Percentiles rank a stretch among this genome's conserved stretches.
Evolutionary conservation across 179 eudicot genomes (phyloP).

Genomic region (Gypsophila paniculata): DNA sequence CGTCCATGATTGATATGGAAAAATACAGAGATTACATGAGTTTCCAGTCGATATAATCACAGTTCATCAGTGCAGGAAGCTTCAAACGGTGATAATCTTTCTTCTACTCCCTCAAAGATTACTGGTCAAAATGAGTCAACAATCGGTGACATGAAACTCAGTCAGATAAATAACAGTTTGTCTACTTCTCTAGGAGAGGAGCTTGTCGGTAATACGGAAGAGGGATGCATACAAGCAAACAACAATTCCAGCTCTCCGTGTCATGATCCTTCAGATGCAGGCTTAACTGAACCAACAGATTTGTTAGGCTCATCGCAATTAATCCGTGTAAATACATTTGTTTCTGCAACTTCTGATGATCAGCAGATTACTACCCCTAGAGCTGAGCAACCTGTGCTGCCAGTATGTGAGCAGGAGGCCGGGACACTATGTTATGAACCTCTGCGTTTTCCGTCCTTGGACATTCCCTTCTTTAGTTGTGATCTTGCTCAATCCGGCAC

Average conservation of each 20-base stretch:
- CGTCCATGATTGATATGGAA: constrained; percentile 29
- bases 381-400: constrained; percentile 27
- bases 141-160: constrained; percentile 22
- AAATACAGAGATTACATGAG: constrained; percentile 38
- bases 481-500: constrained; percentile 71
- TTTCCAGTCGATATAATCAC: constrained; percentile 33
- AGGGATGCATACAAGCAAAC: constrained; percentile 28
- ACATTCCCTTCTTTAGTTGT: constrained; percentile 86
- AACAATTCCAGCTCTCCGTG: constrained; percentile 32
- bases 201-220: constrained; percentile 27
- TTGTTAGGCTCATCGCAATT: constrained; percentile 30
- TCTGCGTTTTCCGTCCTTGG: constrained; percentile 89
- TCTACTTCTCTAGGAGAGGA: constrained; percentile 38
- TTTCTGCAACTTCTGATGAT: constrained; percentile 32
- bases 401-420: constrained; percentile 34
- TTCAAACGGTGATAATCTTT: constrained; percentile 34
- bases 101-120: constrained; percentile 32
- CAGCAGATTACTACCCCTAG: constrained; percentile 30
- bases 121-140: constrained; percentile 32
- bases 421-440: constrained; percentile 82
- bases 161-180: constrained; percentile 33
- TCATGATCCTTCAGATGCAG: constrained; percentile 25
- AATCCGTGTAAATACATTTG: constrained; percentile 52
- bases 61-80: constrained; percentile 32
- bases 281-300: constrained; percentile 32